Base-by-base conservation (phyloP, 169 alveolate species). In the Babesia gibsoni region DNA sequence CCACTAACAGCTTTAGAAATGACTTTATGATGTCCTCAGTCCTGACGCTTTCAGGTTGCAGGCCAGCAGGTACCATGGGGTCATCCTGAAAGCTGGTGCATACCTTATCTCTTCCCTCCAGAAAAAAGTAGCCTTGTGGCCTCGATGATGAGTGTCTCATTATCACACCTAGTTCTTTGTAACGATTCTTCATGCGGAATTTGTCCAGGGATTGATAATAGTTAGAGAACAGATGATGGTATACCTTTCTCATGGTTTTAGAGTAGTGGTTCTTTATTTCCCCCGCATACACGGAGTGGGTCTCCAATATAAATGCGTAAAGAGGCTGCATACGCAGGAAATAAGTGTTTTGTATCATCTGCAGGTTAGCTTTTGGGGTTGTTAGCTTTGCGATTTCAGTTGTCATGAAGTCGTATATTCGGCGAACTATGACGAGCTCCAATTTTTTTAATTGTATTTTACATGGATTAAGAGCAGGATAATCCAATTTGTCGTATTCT, bases 401-500 rank as follows among this genome's bases (percentile, higher is more conserved):
- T 25, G 73, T 16, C 67, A 77, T 52, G 66, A 67, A 77, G 61
- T 67, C 81, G 33, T 48, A 87, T 35, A 65, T 87, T 30, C 86
- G 82, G 57, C 52, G 68, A 61, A 52, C 67, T 35, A 61, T 43
- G 20, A 58, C 89, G 61, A 48, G 80, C 49, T 69, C 83, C 72
- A 57, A 36, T 67, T 70, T 78, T 68, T 87, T 69, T 36, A 87
- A 43, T 52, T 68, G 67, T 27, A 66, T 83, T 52, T 52, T 82
- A 45, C 84, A 64, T 10, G 64, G 82, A 32, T 72, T 73, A 36
- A 87, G 84, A 27, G 90, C 67, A 7, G 92, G 92, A 35, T 87
- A 87, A 3, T 65, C 56, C 53, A 61, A 82, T n/a, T 56, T 73
- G 33, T 56, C 77, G 52, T 87, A 83, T 25, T 61, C 67, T 35